These are phyloP conservation scores for Bipolaris gigantea DNA, from an alignment of 2,329 filamentous ascomycete genomes.

Conservation along the genomic window DNA sequence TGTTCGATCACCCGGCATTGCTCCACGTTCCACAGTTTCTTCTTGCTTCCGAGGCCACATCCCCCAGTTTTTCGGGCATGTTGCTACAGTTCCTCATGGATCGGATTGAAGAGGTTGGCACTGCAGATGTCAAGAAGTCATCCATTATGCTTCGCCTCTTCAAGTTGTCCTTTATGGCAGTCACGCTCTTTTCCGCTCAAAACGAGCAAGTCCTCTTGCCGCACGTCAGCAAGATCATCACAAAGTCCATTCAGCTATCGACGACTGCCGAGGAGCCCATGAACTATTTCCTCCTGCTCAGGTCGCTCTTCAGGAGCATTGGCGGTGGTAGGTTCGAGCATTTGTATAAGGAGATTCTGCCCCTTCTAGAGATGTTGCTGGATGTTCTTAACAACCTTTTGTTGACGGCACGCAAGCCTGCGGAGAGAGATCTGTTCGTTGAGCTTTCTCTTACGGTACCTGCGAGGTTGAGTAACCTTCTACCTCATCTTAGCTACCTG, in stretches of 20 bases:
- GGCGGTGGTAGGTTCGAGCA: slow-evolving; percentile 97
- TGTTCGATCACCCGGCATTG: slow-evolving; percentile 92
- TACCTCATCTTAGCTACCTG: slow-evolving; percentile 92
- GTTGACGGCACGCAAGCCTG: slow-evolving; percentile 83
- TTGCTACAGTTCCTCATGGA: slow-evolving; percentile 96
- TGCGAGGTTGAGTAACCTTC: slow-evolving; percentile 86
- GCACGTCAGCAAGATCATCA: slow-evolving; percentile 96
- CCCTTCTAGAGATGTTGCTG: slow-evolving; percentile 92
- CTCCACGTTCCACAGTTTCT: slow-evolving; percentile 98
- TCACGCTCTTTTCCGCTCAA: slow-evolving; percentile 89
- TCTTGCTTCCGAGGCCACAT: slow-evolving; percentile 96
- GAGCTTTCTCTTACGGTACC: slow-evolving; percentile 96
- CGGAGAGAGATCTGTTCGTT: slow-evolving; percentile 93
- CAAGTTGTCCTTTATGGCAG: slow-evolving; percentile 98
- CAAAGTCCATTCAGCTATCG: slow-evolving; percentile 93
- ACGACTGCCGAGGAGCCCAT: slow-evolving; percentile 96
- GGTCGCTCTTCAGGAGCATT: slow-evolving; percentile 93
- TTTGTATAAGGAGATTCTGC: slow-evolving; percentile 96
- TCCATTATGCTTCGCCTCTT: slow-evolving; percentile 92
- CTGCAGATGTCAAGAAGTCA: slow-evolving; percentile 86
- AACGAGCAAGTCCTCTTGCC: slow-evolving; percentile 96
- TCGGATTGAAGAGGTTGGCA: slow-evolving; percentile 91
- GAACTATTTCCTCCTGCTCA: slow-evolving; percentile 94
- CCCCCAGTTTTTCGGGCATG: slow-evolving; percentile 97
- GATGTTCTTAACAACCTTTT: slow-evolving; percentile 96